These are phyloP conservation scores for Cryphonectria radicalis DNA, from an alignment of 2,329 filamentous ascomycete genomes.

Conservation along the genomic window DNA sequence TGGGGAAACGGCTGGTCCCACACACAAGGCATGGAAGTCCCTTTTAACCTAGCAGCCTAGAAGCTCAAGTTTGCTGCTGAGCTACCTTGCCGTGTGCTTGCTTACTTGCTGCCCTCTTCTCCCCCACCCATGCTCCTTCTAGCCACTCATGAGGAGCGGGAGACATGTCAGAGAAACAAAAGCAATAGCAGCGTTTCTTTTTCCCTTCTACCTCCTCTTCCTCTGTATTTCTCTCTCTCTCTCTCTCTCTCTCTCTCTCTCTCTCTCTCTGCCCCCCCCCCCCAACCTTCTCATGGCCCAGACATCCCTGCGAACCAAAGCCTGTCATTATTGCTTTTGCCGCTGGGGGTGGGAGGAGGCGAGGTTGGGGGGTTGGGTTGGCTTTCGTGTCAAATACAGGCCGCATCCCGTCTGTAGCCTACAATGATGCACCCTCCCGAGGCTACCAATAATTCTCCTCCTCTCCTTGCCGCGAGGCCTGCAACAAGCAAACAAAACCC, in stretches of 20 bases:
- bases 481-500: conserved; percentile 26
- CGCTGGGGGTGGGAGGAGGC: background rate
- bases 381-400: conserved; percentile 28
- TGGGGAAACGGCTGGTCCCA: conserved; percentile 22
- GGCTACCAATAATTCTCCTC: conserved; percentile 26
- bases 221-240: background rate
- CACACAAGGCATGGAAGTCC: conserved; percentile 8
- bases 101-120: background rate
- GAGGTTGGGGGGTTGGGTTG: conserved; percentile 16
- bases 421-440: conserved; percentile 27
- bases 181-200: conserved; percentile 11
- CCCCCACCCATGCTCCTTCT: conserved; percentile 12
- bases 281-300: conserved; percentile 1
- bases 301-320: conserved; percentile 6
- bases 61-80: background rate
- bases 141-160: background rate
- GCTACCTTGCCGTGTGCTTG: background rate
- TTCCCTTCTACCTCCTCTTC: background rate
- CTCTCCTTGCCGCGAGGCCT: conserved; percentile 27
- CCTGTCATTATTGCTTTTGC: conserved; percentile 9
- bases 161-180: conserved; percentile 21
- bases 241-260: background rate
- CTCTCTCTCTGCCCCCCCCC: background rate
- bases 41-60: conserved; percentile 5
- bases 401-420: conserved; percentile 14